phyloP scores from a whole-genome alignment of 768 basidiomycete species.

The Suillus lakei region DNA sequence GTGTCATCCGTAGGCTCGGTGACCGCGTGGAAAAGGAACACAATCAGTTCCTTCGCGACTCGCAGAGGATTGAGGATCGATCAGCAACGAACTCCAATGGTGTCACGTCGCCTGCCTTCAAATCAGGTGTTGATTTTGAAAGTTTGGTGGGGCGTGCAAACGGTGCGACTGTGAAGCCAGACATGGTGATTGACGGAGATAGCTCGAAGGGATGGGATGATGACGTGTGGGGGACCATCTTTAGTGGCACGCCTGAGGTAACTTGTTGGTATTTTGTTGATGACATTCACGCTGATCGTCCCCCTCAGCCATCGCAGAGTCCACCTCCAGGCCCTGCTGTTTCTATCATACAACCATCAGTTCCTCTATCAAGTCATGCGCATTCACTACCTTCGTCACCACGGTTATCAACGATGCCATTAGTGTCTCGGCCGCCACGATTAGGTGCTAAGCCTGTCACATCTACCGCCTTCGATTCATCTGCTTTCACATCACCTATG shows the following conservation, averaged over 20 bases:
- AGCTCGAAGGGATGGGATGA: slow-evolving; percentile 68
- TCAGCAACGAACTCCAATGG: slow-evolving; percentile 56
- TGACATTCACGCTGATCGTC: neutral
- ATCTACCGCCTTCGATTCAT: slow-evolving; percentile 39
- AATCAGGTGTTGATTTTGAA: slow-evolving; percentile 81
- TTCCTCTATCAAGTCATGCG: slow-evolving; percentile 20
- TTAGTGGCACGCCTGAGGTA: slow-evolving; percentile 47
- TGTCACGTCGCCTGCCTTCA: slow-evolving; percentile 36
- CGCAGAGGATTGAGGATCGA: slow-evolving; percentile 86
- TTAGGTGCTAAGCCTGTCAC: slow-evolving; percentile 44
- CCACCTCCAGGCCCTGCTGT: slow-evolving; percentile 26
- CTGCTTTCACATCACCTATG: slow-evolving; percentile 28
- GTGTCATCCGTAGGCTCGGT: slow-evolving; percentile 73
- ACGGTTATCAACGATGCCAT: slow-evolving; percentile 34
- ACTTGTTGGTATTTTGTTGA: slow-evolving; percentile 14
- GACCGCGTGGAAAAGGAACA: slow-evolving; percentile 94
- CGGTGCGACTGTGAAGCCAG: slow-evolving; percentile 49
- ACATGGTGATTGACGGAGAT: slow-evolving; percentile 38
- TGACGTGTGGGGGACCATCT: slow-evolving; percentile 84
- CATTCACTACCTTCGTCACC: slow-evolving; percentile 48
- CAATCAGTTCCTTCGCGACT: slow-evolving; percentile 88
- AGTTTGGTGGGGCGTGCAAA: slow-evolving; percentile 73
- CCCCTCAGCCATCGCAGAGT: slow-evolving; percentile 19
- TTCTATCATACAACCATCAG: neutral
- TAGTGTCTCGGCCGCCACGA: slow-evolving; percentile 40